A percentile compares a stretch with the other conserved stretches of the same genome.
Conservation (phyloP, 2,329 filamentous ascomycete genomes). For the Didymella sp. region DNA sequence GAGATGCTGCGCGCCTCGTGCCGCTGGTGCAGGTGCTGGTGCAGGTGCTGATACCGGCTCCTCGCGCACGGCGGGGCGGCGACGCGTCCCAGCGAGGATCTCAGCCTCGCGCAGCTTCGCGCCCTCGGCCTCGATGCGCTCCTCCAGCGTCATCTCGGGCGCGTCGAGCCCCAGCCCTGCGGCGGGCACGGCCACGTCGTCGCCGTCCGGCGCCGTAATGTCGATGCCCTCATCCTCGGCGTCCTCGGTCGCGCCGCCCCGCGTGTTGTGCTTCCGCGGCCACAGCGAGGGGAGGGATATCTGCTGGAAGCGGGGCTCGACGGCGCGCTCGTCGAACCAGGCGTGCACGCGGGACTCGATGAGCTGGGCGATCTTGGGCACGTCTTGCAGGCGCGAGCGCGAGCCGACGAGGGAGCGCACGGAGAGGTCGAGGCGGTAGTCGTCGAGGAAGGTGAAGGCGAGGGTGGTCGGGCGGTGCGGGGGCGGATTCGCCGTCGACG, state of each 20-base stretch:
- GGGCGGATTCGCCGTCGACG: conserved; percentile 10
- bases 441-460: conserved; percentile 91
- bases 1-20: not conserved
- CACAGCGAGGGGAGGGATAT: conserved; percentile 83
- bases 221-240: not conserved
- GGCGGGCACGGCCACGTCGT: not conserved
- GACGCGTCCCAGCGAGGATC: conserved; percentile 40
- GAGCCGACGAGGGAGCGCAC: conserved; percentile 81
- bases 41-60: not conserved
- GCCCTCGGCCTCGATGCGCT: conserved; percentile 42
- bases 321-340: conserved; percentile 87
- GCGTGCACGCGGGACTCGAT: conserved; percentile 80
- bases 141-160: conserved; percentile 6
- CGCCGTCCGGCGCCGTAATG: not conserved
- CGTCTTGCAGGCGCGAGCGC: conserved; percentile 80
- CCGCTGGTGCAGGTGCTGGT: not conserved
- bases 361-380: conserved; percentile 86
- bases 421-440: conserved; percentile 84
- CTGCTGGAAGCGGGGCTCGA: conserved; percentile 86
- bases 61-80: not conserved
- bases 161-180: not conserved
- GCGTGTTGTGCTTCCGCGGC: conserved; percentile 83
- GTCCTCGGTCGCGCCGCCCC: conserved; percentile 64
- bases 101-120: conserved; percentile 49
- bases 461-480: conserved; percentile 75